Percentiles rank a stretch among this genome's conserved stretches.
Conservation (phyloP, 2,329 filamentous ascomycete genomes). For the Talaromyces sp. region DNA sequence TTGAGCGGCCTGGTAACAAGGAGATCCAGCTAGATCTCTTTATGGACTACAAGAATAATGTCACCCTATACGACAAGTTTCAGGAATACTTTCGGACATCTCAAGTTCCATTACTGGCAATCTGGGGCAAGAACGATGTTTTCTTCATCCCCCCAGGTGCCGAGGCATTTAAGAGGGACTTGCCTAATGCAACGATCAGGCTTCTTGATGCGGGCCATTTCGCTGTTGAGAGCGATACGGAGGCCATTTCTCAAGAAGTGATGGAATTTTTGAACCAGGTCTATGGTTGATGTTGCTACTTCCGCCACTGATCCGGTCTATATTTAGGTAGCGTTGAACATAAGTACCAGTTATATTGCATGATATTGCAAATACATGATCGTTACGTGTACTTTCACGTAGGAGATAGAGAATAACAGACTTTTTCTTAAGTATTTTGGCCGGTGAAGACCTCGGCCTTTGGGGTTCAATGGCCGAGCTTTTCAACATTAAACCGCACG, state of each 20-base stretch:
- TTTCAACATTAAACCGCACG: no score
- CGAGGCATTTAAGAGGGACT: slow-evolving; percentile 53
- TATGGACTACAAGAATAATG: slow-evolving; percentile 57
- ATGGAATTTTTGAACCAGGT: background rate
- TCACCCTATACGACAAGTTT: slow-evolving; percentile 52
- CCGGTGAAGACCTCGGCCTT: no score
- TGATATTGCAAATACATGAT: no score
- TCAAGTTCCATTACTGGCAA: slow-evolving; percentile 53
- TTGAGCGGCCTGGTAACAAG: slow-evolving; percentile 49
- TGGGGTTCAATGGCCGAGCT: no score
- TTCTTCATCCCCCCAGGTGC: slow-evolving; percentile 49
- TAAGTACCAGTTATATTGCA: no score
- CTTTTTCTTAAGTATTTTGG: no score
- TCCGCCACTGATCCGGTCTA: background rate
- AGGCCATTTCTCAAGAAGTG: background rate
- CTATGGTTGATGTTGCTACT: background rate
- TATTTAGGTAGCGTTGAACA: no score
- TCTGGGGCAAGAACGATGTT: slow-evolving; percentile 58
- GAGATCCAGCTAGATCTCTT: slow-evolving; percentile 58
- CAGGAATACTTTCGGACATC: slow-evolving; percentile 54
- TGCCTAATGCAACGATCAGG: slow-evolving; percentile 47
- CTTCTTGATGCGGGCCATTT: slow-evolving; percentile 58
- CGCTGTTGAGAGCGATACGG: slow-evolving; percentile 39
- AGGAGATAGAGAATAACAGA: no score
- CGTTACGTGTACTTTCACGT: no score